Evolutionary conservation across 2,329 filamentous ascomycete genomes (phyloP).

Genomic region (Aaosphaeria arxii): DNA sequence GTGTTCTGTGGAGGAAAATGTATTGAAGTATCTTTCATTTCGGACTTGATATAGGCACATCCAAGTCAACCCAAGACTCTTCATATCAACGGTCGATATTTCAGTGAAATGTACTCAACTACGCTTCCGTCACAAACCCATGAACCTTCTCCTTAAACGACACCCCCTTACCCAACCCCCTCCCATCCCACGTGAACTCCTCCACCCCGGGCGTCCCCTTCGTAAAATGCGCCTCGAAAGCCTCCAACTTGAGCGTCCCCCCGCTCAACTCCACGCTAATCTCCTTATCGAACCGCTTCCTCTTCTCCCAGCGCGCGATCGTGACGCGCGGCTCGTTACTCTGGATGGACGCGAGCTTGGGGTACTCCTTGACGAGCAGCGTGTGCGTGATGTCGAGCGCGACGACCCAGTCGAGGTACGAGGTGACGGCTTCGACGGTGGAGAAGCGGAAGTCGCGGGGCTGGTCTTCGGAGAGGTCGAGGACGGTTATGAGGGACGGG

Average conservation of each 20-base stretch:
- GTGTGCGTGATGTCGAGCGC: conserved; percentile 29
- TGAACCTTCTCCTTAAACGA: background rate
- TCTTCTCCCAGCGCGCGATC: conserved; percentile 17
- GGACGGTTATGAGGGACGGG: conserved; percentile 20
- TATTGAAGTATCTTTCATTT: no score
- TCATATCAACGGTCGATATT: no score
- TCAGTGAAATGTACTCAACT: no score
- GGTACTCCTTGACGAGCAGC: conserved; percentile 22
- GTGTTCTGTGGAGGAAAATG: no score
- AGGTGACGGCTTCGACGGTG: conserved; percentile 22
- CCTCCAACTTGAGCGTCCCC: conserved; percentile 14
- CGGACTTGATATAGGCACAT: no score
- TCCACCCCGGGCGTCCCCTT: conserved; percentile 4
- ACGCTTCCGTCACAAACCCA: no score
- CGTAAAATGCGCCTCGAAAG: conserved; percentile 4
- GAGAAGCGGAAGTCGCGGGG: conserved; percentile 25
- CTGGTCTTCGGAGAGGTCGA: conserved; percentile 22
- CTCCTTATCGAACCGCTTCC: conserved; percentile 19
- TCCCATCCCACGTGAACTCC: conserved; percentile 23
- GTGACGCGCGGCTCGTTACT: conserved; percentile 20
- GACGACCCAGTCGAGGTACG: conserved; percentile 32
- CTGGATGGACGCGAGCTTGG: conserved; percentile 13
- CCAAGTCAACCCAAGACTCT: no score
- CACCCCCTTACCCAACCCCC: background rate
- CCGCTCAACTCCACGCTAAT: conserved; percentile 17